These are phyloP conservation scores for Entomortierella chlamydospora DNA, from an alignment of 192 early-diverging fungal genomes.

Conservation along the genomic window DNA sequence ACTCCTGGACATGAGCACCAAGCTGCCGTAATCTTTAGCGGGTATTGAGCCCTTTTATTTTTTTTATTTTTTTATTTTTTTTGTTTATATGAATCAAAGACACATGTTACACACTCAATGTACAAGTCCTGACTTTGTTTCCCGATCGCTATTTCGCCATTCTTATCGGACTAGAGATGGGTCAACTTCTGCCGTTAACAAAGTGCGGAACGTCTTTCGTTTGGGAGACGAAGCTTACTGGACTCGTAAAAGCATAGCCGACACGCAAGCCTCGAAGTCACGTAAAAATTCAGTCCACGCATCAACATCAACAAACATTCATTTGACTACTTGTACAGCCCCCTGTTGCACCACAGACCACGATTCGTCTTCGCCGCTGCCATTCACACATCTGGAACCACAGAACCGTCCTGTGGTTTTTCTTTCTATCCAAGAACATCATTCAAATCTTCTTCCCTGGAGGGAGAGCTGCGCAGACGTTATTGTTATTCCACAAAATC, in stretches of 20 bases:
- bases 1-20: slow-evolving; percentile 31
- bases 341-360: background rate
- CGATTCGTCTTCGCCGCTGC: background rate
- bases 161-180: slow-evolving; percentile 19
- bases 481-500: slow-evolving; percentile 38
- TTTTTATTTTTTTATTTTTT: background rate
- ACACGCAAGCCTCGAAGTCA: background rate
- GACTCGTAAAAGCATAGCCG: slow-evolving; percentile 9
- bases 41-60: slow-evolving; percentile 9
- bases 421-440: slow-evolving; percentile 59
- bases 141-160: background rate
- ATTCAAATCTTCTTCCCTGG: slow-evolving; percentile 61
- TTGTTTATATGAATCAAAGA: slow-evolving; percentile 14
- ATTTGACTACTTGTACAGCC: background rate
- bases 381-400: background rate
- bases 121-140: background rate
- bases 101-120: slow-evolving; percentile 1
- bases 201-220: slow-evolving; percentile 42
- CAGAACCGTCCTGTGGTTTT: slow-evolving; percentile 52
- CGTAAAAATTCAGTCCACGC: no score
- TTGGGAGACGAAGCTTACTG: slow-evolving; percentile 35
- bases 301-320: no score
- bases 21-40: slow-evolving; percentile 32
- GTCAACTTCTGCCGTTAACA: slow-evolving; percentile 31
- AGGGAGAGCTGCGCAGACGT: slow-evolving; percentile 54